Evolutionary conservation across 169 alveolate species (phyloP), one percentile per base, ranked within the genome.

Genomic region (Pseudocohnilembus persalinus): DNA sequence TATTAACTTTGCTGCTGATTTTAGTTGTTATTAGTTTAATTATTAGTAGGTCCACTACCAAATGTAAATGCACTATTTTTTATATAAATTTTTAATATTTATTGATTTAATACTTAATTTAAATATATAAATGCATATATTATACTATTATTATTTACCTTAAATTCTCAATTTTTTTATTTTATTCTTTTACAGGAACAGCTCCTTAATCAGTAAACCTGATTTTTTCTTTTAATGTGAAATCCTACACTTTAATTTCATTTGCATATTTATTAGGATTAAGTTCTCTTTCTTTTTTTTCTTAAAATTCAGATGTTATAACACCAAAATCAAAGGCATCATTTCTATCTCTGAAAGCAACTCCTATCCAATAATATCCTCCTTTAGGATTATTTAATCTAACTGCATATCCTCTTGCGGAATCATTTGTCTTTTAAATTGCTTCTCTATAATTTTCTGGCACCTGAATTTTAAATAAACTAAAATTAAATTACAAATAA

Each of bases 311-410:
- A 25, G 34, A 32, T 28, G 73, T 32, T 63, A 30, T 73, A 11
- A 31, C 80, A 34, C 33, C 73, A 29, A 82, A 82, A 35, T 74
- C 81, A 82, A 82, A 82, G 49, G 87, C 87, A 82, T 82, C 87
- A 82, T 82, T 82, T 30, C 87, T 82, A 82, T 82, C 87, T 34
- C 87, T 82, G 73, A 82, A 82, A 15, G 73, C 82, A 73, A 78
- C 73, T 29, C 87, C 87, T 31, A 82, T 80, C 87, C 87, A 82
- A 33, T 73, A n/a, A 34, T 73, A 29, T 30, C 65, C 35, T 16
- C 87, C 87, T 34, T 29, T 33, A 27, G 87, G 87, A 1, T 72
- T 82, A 25, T 34, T 63, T 34, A 82, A 73, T 74, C 87, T 82
- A 24, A 82, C 29, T 30, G 87, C 87, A 28, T 82, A 82, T 31